Conservation (phyloP, 345 rosid genomes). For the Lumnitzera littorea region DNA sequence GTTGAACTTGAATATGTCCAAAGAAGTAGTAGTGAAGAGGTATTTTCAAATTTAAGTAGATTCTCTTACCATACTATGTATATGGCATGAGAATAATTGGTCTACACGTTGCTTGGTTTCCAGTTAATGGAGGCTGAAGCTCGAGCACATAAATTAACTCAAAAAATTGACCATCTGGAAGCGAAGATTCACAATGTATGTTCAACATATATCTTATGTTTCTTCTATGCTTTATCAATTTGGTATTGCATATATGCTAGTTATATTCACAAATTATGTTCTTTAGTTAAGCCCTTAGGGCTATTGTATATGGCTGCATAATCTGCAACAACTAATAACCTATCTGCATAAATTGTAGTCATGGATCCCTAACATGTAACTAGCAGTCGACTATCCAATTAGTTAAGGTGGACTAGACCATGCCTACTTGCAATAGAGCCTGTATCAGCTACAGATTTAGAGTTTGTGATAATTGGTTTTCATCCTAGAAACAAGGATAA, state of each 20-base stretch:
- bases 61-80: no score
- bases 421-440: no score
- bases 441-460: no score
- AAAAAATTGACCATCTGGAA: slow-evolving; percentile 35
- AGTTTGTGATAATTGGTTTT: no score
- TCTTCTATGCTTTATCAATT: background rate
- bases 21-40: slow-evolving; percentile 17
- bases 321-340: background rate
- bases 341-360: no score
- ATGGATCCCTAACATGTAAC: no score
- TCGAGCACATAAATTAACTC: slow-evolving; percentile 30
- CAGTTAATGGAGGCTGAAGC: slow-evolving; percentile 36
- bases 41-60: slow-evolving; percentile 8
- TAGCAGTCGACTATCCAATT: no score
- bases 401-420: no score
- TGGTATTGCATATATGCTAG: background rate
- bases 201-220: background rate
- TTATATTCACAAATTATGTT: background rate
- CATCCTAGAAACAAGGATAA: no score
- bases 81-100: background rate
- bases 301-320: background rate
- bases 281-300: background rate
- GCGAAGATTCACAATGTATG: slow-evolving; percentile 40
- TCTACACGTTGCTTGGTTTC: slow-evolving; percentile 6
- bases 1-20: slow-evolving; percentile 15